Conservation (phyloP, 139 green algal species). For the Chlorella sp. region DNA sequence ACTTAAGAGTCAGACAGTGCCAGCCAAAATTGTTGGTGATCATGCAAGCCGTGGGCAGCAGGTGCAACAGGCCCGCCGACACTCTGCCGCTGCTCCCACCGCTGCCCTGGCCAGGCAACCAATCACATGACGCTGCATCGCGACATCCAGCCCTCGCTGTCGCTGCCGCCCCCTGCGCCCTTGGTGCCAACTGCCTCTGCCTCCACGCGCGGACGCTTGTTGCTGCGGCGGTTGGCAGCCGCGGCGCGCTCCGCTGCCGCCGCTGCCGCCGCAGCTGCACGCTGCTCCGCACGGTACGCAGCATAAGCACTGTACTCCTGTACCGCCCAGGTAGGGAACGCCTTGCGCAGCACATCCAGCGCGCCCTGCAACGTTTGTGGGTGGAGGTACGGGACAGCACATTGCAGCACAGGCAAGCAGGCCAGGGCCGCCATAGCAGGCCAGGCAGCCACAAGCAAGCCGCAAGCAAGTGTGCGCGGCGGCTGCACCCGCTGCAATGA, state of each 20-base stretch:
- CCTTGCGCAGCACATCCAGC: conserved; percentile 9
- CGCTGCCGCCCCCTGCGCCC: background rate
- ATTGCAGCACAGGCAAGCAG: background rate
- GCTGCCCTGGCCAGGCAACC: too few relatives aligned
- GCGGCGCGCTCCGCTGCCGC: background rate
- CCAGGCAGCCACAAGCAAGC: background rate
- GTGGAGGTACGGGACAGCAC: background rate
- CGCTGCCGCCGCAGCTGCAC: background rate
- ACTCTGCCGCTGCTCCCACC: too few relatives aligned
- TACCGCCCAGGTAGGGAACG: conserved; percentile 3
- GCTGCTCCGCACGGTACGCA: background rate
- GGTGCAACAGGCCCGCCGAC: too few relatives aligned
- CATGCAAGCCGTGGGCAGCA: too few relatives aligned
- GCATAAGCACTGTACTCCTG: background rate
- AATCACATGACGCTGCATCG: conserved; percentile 25
- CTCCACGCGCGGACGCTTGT: conserved; percentile 9
- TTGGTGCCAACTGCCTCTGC: background rate
- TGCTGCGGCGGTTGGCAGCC: background rate
- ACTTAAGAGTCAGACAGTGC: too few relatives aligned
- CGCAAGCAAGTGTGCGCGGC: background rate
- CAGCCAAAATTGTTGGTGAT: too few relatives aligned
- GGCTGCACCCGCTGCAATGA: too few relatives aligned
- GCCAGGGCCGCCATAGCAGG: too few relatives aligned
- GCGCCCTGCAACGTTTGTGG: conserved; percentile 8
- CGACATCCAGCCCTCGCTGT: background rate